Evolutionary conservation across 2,329 filamentous ascomycete species (phyloP).

Genomic region (Trichophyton verrucosum): DNA sequence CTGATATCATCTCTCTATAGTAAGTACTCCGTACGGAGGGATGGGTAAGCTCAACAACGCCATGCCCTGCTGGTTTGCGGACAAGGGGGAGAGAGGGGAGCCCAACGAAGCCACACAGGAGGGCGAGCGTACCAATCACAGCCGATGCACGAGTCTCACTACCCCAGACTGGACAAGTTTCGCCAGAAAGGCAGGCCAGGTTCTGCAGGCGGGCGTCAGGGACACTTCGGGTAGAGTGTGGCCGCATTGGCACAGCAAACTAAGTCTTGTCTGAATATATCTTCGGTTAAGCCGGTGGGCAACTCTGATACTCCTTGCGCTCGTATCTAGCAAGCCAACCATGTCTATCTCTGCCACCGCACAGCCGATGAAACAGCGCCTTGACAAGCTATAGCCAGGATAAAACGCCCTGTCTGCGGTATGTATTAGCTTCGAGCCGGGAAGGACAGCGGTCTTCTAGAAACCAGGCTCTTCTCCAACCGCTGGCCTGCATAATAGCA

Average conservation of each 20-base stretch:
- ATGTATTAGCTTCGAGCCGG: not conserved
- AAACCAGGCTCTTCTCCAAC: slow-evolving; percentile 1
- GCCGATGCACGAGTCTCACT: not conserved
- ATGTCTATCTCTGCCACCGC: not conserved
- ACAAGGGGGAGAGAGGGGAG: not conserved
- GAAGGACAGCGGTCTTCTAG: not conserved
- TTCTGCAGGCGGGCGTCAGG: not conserved
- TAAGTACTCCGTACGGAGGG: not conserved
- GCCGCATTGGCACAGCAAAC: too few relatives aligned
- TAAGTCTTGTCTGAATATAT: not conserved
- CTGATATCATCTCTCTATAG: not conserved
- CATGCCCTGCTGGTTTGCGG: not conserved
- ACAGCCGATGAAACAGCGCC: slow-evolving; percentile 1
- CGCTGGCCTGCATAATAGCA: not conserved
- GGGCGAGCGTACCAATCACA: not conserved
- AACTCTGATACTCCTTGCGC: not conserved
- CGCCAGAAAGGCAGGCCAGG: not conserved
- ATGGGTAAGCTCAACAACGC: not conserved
- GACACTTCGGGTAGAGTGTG: not conserved
- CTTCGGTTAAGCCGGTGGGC: not conserved
- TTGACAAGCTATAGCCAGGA: not conserved
- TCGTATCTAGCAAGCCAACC: not conserved
- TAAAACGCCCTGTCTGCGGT: not conserved
- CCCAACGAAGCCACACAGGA: not conserved
- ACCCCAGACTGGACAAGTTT: not conserved